Conservation (phyloP, 345 rosid genomes). For the Syzygium aromaticum region DNA sequence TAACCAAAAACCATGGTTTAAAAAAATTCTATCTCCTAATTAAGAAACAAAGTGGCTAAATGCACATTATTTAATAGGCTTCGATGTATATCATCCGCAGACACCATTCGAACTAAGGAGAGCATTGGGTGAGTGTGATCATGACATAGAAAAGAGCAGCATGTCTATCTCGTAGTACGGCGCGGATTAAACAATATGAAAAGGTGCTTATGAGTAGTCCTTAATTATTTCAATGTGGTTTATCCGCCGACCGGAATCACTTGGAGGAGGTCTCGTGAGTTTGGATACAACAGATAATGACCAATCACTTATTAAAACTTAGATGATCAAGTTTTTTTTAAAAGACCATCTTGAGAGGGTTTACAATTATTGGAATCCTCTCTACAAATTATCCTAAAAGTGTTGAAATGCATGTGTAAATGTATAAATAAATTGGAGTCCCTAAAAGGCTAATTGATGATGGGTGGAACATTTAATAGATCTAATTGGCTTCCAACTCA, state of each 20-base stretch:
- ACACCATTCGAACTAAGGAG: not conserved
- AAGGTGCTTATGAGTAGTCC: not conserved
- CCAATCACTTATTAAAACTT: not conserved
- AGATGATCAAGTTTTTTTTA: not conserved
- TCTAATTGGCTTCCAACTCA: too few species aligned
- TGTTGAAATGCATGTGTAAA: not conserved
- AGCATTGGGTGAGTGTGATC: not conserved
- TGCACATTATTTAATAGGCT: not conserved
- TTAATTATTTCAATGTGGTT: not conserved
- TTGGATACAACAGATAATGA: not conserved
- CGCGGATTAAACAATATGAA: not conserved
- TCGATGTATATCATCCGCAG: not conserved
- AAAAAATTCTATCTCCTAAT: not conserved
- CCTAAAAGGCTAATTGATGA: not conserved
- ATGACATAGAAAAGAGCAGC: not conserved
- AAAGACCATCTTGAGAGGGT: not conserved
- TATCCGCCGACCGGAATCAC: not conserved
- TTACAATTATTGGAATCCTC: not conserved
- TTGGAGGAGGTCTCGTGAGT: not conserved
- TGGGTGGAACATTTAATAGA: not conserved
- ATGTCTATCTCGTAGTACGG: not conserved
- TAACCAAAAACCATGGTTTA: not conserved
- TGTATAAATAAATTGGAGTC: not conserved
- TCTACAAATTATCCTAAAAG: not conserved
- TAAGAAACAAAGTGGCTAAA: not conserved